Percentiles rank a stretch among this genome's conserved stretches.
Conservation (phyloP, 2,329 filamentous ascomycete species). For the Fusarium veterinarium region DNA sequence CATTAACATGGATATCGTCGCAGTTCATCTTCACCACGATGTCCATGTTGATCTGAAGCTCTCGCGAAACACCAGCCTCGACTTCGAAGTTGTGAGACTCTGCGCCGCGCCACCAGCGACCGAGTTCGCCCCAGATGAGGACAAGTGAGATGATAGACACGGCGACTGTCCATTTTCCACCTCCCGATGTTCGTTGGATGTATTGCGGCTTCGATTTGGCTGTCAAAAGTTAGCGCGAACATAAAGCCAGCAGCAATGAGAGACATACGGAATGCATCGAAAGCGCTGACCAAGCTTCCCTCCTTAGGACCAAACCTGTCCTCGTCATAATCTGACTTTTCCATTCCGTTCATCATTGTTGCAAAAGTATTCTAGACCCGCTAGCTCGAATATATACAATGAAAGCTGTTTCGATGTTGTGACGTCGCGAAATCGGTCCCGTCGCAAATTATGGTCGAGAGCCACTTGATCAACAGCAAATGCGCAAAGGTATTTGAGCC, state of each 20-base stretch:
- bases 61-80: conserved; percentile 88
- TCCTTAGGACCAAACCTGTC: conserved; percentile 82
- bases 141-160: conserved; percentile 80
- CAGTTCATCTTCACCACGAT: conserved; percentile 92
- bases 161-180: conserved; percentile 92
- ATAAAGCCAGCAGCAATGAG: neutral
- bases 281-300: conserved; percentile 77
- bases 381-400: conserved; percentile 30
- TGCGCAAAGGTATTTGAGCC: conserved; percentile 22
- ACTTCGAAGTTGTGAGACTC: conserved; percentile 93
- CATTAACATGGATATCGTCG: conserved; percentile 90
- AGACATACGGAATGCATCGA: conserved; percentile 92
- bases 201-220: conserved; percentile 97
- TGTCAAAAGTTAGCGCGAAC: conserved; percentile 52
- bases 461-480: conserved; percentile 32
- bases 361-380: conserved; percentile 19
- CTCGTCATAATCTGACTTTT: conserved; percentile 75
- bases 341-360: conserved; percentile 79
- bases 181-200: conserved; percentile 82
- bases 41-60: conserved; percentile 94
- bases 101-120: conserved; percentile 83
- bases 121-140: conserved; percentile 81
- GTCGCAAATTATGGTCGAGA: conserved; percentile 33
- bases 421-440: neutral
- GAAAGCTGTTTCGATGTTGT: neutral